phyloP scores from a whole-genome alignment of 2,329 filamentous ascomycete species.

The Fusarium bactridioides region DNA sequence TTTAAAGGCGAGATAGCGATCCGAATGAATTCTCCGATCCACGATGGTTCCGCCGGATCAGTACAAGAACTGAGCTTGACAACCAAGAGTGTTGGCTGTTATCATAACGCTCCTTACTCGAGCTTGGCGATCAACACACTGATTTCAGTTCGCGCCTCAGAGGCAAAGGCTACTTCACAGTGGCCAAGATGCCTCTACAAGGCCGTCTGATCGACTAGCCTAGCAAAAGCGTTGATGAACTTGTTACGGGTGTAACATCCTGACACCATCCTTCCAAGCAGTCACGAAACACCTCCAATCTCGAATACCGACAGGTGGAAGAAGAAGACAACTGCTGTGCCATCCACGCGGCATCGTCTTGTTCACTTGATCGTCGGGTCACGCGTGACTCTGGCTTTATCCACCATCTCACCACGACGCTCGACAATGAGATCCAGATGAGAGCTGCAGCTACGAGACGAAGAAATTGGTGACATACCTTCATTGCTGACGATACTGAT shows the following conservation, averaged over 20 bases:
- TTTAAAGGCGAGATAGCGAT: background rate
- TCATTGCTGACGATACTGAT: background rate
- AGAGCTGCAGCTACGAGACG: background rate
- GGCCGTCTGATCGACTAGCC: accelerated
- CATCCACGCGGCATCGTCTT: background rate
- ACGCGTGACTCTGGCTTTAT: background rate
- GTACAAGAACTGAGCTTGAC: background rate
- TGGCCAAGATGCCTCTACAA: accelerated
- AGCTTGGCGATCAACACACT: background rate
- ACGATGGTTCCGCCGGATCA: background rate
- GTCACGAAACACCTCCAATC: background rate
- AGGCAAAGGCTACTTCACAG: accelerated
- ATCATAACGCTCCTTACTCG: no score
- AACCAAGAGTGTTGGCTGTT: background rate
- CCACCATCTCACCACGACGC: background rate
- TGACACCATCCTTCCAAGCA: accelerated
- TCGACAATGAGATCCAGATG: accelerated
- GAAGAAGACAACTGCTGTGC: background rate
- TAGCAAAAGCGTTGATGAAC: background rate
- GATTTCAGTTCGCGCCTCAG: background rate
- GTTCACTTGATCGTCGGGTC: background rate
- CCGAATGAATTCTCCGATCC: accelerated
- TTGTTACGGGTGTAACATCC: accelerated
- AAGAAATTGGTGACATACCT: background rate
- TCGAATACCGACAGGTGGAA: background rate